A percentile compares a stretch with the other conserved stretches of the same genome.
Evolutionary conservation across 805 yeast species (phyloP).

Genomic region (Lipomyces yamadae): DNA sequence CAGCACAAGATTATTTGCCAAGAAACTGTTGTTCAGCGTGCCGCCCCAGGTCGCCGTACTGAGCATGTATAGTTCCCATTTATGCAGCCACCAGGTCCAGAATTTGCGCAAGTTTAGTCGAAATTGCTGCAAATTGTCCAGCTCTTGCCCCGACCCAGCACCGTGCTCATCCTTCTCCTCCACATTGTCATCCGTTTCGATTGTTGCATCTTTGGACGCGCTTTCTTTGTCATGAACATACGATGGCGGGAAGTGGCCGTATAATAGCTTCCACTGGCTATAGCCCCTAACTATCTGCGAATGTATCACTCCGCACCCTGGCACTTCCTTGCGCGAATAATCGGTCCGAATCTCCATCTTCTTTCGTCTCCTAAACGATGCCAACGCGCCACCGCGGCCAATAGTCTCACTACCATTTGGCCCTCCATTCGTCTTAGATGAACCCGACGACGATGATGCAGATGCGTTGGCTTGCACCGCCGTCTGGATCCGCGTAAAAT

Average conservation of each 20-base stretch:
- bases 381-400: slow-evolving; percentile 14
- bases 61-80: slow-evolving; percentile 34
- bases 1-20: slow-evolving; percentile 24
- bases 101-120: slow-evolving; percentile 27
- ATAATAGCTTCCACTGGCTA: slow-evolving; percentile 30
- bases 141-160: not conserved
- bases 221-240: slow-evolving; percentile 14
- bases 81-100: slow-evolving; percentile 39
- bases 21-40: slow-evolving; percentile 24
- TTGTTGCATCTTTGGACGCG: not conserved
- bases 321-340: slow-evolving; percentile 35
- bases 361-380: slow-evolving; percentile 32
- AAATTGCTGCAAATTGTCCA: slow-evolving; percentile 20
- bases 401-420: not conserved
- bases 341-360: slow-evolving; percentile 31
- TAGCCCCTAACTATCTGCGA: slow-evolving; percentile 34
- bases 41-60: slow-evolving; percentile 33
- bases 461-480: slow-evolving; percentile 17
- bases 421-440: slow-evolving; percentile 2
- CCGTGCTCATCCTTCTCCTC: not conserved
- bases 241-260: slow-evolving; percentile 32
- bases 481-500: slow-evolving; percentile 32
- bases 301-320: slow-evolving; percentile 32
- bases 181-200: slow-evolving; percentile 5
- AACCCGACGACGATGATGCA: not conserved